phyloP scores from a whole-genome alignment of 2,329 filamentous ascomycete species.

The Metarhizium album region DNA sequence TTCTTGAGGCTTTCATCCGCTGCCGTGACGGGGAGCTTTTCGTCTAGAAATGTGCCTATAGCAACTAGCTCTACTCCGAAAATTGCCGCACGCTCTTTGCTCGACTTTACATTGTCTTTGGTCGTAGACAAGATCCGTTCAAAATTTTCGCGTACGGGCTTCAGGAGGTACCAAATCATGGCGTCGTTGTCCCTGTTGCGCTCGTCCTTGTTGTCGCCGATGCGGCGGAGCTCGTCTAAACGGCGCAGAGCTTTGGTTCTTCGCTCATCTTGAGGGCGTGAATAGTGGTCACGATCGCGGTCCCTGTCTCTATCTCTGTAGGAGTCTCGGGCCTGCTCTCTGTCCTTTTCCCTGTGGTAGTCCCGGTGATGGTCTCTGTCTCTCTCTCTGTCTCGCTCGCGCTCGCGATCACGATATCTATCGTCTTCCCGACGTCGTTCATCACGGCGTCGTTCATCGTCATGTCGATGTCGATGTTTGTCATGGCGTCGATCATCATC shows the following conservation, averaged over 20 bases:
- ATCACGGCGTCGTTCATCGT: conserved; percentile 20
- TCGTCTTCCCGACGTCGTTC: conserved; percentile 13
- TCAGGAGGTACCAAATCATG: conserved; percentile 39
- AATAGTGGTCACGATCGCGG: conserved; percentile 14
- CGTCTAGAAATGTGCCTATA: conserved; percentile 52
- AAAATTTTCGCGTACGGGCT: conserved; percentile 50
- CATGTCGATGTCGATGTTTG: conserved; percentile 24
- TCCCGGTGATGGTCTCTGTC: conserved; percentile 11
- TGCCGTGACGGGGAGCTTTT: conserved; percentile 29
- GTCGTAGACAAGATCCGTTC: conserved; percentile 49
- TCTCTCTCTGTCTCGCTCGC: conserved; percentile 13
- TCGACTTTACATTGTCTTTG: conserved; percentile 50
- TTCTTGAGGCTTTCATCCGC: conserved; percentile 33
- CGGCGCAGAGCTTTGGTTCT: conserved; percentile 29
- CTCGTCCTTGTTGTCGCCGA: conserved; percentile 40
- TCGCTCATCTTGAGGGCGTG: conserved; percentile 27
- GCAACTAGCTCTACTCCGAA: conserved; percentile 50
- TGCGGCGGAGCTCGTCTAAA: conserved; percentile 31
- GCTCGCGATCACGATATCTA: conserved; percentile 13
- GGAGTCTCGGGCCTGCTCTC: conserved; percentile 16
- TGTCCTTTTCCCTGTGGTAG: conserved; percentile 15
- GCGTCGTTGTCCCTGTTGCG: conserved; percentile 33
- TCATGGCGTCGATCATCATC: conserved; percentile 19
- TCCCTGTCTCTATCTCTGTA: conserved; percentile 13
- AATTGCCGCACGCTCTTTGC: conserved; percentile 49